Percentiles rank a stretch among this genome's conserved stretches.
Conservation (phyloP, 345 rosid species). For the Citrus medica region DNA sequence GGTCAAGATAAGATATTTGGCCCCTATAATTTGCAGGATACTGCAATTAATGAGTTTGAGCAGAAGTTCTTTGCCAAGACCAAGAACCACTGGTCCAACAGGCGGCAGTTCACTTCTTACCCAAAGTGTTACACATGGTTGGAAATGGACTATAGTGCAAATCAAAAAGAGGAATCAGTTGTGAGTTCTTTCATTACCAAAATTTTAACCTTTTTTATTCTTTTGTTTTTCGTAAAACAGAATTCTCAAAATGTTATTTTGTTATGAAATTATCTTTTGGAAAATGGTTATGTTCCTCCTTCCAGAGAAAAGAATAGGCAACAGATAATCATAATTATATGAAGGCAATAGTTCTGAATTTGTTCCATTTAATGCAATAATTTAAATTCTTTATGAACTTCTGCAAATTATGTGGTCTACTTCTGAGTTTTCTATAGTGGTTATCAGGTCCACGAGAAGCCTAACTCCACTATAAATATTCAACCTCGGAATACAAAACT, state of each 20-base stretch:
- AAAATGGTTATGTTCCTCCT: slow-evolving; percentile 4
- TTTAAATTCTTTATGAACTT: not conserved
- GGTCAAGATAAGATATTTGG: slow-evolving; percentile 79
- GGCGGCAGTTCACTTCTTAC: slow-evolving; percentile 48
- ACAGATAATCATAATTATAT: not conserved
- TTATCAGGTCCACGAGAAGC: slow-evolving; percentile 43
- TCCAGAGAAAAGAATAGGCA: not conserved
- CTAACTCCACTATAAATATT: slow-evolving; percentile 30
- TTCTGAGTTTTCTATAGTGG: slow-evolving; percentile 12
- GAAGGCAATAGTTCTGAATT: not conserved
- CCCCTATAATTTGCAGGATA: slow-evolving; percentile 49
- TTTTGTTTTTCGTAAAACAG: not conserved
- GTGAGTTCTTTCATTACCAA: slow-evolving; percentile 39
- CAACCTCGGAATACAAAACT: slow-evolving; percentile 67
- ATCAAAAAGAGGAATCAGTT: slow-evolving; percentile 41
- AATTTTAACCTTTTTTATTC: not conserved
- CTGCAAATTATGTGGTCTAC: not conserved
- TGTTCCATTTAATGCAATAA: not conserved
- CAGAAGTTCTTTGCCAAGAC: slow-evolving; percentile 71
- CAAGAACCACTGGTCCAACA: slow-evolving; percentile 53
- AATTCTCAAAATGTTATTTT: slow-evolving; percentile 2
- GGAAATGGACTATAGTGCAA: slow-evolving; percentile 75
- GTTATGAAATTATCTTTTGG: not conserved
- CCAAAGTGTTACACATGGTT: slow-evolving; percentile 69
- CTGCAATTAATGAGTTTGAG: slow-evolving; percentile 54